Evolutionary conservation across 2,329 filamentous ascomycete species (phyloP), one percentile per base, ranked within the genome.

Genomic region (Aspergillus pseudoviridinutans): DNA sequence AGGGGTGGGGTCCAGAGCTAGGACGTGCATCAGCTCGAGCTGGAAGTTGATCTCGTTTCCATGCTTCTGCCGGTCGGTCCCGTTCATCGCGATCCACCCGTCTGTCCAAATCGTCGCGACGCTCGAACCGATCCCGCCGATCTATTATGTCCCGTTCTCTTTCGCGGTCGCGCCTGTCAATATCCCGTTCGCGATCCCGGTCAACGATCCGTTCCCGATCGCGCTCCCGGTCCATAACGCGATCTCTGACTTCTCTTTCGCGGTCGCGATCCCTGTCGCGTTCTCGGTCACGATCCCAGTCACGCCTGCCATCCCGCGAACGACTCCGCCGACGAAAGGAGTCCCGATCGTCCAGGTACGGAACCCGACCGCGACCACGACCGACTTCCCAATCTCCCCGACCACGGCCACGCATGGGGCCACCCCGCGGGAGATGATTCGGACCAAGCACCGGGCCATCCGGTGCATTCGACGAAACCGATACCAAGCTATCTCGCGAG

Each of bases 361-460:
- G 66, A 20, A 67, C 69, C 49, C 76, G 72, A n/a, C 75, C 74
- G 49, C 76, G 71, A 28, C 76, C 76, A 47, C 77, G 71, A 22
- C 76, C 76, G 57, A 76, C 66, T 54, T 77, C 75, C 70, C 75
- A 75, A 51, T 77, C 75, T 12, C 74, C 74, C n/a, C 75, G 70
- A 9, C 74, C 75, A 47, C 75, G 74, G 38, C 76, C 77, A 51
- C 77, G 74, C 38, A 73, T 71, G 8, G 72, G 67, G 2, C 73
- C 75, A 42, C 72, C 68, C 12, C 76, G 73, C 7, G 69, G 64
- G 50, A 70, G 66, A 47, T 74, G 72, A 38, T 67, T 64, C 38
- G 67, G 65, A 42, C 65, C 72, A 3, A 71, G 63, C 9, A 73
- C 64, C 14, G 74, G 71, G 4, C 71, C 68, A 61, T 78, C 76